These are phyloP conservation scores for Dioscorea cayenensis DNA, from an alignment of 116 monocot genomes.

Conservation along the genomic window DNA sequence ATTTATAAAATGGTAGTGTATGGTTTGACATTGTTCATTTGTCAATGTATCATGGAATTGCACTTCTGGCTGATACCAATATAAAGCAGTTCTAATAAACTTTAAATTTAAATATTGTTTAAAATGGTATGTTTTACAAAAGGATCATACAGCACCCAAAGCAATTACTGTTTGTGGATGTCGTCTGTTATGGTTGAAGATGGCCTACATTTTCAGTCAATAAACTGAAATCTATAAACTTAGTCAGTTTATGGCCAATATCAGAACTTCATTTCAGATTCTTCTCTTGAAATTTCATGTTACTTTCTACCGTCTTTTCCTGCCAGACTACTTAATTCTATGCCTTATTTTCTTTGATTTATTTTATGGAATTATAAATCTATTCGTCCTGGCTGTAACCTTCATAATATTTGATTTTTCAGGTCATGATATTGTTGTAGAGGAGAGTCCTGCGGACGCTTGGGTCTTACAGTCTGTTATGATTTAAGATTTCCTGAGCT, in stretches of 20 bases:
- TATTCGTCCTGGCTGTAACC: neutral
- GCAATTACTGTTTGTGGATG: neutral
- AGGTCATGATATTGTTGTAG: slow-evolving; percentile 58
- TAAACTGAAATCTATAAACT: neutral
- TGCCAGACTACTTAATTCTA: neutral
- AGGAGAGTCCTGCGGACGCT: slow-evolving; percentile 22
- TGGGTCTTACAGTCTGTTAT: slow-evolving; percentile 11
- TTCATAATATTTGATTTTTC: neutral
- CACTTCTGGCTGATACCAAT: no score
- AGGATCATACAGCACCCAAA: neutral
- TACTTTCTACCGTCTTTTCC: neutral
- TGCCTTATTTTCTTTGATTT: no score
- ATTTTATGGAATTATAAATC: neutral
- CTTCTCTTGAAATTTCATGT: neutral
- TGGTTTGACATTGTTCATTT: neutral
- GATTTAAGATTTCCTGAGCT: no score
- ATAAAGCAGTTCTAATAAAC: neutral
- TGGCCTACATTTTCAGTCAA: neutral
- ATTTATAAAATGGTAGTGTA: no score
- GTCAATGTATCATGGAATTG: no score
- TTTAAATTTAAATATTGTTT: neutral
- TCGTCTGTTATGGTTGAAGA: neutral
- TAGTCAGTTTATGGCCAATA: neutral
- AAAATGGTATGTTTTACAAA: neutral
- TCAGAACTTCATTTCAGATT: neutral